Conservation (phyloP, 805 yeast genomes). For the Saccharomycopsis fodiens region DNA sequence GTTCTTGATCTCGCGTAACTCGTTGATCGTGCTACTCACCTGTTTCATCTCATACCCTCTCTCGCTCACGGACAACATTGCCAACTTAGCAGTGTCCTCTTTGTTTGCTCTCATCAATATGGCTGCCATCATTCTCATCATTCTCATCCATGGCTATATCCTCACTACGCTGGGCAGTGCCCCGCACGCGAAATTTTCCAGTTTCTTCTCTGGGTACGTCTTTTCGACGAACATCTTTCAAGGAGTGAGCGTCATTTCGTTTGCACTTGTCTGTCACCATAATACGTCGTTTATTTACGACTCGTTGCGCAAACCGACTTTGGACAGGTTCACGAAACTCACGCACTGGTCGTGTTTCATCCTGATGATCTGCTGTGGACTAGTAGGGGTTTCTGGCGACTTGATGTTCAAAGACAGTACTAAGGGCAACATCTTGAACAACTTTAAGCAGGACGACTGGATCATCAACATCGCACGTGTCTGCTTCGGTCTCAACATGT, state of each 20-base stretch:
- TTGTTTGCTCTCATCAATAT: conserved; percentile 82
- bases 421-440: conserved; percentile 82
- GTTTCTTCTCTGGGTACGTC: conserved; percentile 21
- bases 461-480: conserved; percentile 81
- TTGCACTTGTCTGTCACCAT: conserved; percentile 94
- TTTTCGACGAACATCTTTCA: conserved; percentile 66
- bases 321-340: conserved; percentile 63
- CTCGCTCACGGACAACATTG: conserved; percentile 71
- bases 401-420: conserved; percentile 68
- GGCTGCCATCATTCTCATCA: conserved; percentile 68
- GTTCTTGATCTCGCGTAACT: conserved; percentile 56
- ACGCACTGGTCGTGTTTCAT: conserved; percentile 81
- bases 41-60: conserved; percentile 73
- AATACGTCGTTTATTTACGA: conserved; percentile 86
- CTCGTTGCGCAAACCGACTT: conserved; percentile 68
- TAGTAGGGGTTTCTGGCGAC: conserved; percentile 76
- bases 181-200: conserved; percentile 28
- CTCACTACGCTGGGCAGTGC: conserved; percentile 2
- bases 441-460: conserved; percentile 68
- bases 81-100: conserved; percentile 78
- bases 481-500: conserved; percentile 88
- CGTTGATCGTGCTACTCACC: conserved; percentile 65
- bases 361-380: conserved; percentile 69
- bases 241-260: conserved; percentile 89
- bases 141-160: conserved; percentile 52